These are phyloP conservation scores for Pleurotus djamor DNA, from an alignment of 768 basidiomycete genomes.

Conservation along the genomic window DNA sequence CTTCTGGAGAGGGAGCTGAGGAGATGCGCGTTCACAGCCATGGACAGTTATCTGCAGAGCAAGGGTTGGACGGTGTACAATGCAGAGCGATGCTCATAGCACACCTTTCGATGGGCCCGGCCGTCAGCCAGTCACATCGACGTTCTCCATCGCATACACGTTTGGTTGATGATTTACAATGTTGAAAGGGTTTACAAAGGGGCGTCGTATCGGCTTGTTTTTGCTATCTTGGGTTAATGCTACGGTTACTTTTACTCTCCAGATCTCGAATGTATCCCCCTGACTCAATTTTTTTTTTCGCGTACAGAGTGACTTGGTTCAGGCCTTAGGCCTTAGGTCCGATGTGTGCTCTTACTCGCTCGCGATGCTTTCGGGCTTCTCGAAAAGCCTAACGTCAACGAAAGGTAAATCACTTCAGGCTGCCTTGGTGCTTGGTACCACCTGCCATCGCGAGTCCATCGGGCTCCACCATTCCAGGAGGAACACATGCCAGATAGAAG, in stretches of 20 bases:
- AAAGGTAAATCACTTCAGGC: no score
- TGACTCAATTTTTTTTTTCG: neutral
- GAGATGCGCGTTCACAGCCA: constrained; percentile 43
- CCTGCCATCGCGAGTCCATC: no score
- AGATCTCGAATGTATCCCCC: neutral
- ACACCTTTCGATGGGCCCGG: neutral
- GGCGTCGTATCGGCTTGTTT: neutral
- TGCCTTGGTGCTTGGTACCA: no score
- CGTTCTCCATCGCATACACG: neutral
- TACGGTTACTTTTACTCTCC: neutral
- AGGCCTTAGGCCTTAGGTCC: neutral
- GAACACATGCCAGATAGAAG: no score
- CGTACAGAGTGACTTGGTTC: neutral
- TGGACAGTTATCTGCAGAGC: constrained; percentile 46
- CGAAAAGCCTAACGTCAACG: no score
- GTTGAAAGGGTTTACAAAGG: neutral
- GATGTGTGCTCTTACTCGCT: no score
- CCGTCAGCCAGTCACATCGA: neutral
- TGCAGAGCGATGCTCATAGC: constrained; percentile 6
- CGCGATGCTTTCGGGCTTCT: no score
- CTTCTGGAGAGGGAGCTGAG: constrained; percentile 44
- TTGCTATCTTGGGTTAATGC: neutral
- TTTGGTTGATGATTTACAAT: neutral
- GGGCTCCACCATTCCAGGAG: no score
- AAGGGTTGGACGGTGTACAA: constrained; percentile 23